Conservation (phyloP, 139 green algal genomes). For the Chlorella sp. region DNA sequence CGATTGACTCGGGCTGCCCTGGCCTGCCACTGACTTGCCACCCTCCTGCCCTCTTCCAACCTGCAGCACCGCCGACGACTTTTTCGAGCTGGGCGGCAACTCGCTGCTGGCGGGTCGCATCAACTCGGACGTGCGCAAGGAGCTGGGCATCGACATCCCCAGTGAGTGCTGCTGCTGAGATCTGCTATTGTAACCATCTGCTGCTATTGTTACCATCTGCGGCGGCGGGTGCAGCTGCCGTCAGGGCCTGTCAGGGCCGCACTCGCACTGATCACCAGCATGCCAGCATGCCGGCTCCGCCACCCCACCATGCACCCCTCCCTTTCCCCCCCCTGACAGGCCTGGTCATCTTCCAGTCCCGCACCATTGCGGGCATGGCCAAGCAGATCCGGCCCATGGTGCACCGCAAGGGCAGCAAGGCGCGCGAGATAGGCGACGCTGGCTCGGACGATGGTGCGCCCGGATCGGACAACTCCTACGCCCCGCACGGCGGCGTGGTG, state of each 20-base stretch:
- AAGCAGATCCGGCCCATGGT: background rate
- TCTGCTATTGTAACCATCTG: too few relatives aligned
- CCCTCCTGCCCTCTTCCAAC: background rate
- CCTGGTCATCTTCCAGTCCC: constrained; percentile 30
- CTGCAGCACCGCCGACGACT: constrained; percentile 20
- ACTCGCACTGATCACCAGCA: too few relatives aligned
- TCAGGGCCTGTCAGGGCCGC: background rate
- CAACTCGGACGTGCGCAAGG: background rate
- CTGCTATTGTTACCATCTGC: too few relatives aligned
- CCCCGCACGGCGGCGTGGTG: background rate
- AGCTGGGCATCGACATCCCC: background rate
- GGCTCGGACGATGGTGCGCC: too few relatives aligned
- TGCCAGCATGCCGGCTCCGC: background rate
- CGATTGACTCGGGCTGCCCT: too few relatives aligned
- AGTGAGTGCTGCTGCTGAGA: background rate
- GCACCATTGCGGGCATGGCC: constrained; percentile 30
- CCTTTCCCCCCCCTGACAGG: background rate
- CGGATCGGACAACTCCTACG: too few relatives aligned
- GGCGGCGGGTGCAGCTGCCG: too few relatives aligned
- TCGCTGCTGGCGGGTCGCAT: constrained; percentile 34
- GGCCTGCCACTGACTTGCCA: too few relatives aligned
- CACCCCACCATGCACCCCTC: too few relatives aligned
- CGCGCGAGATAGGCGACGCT: too few relatives aligned
- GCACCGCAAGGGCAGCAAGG: background rate
- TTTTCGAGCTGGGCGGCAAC: constrained; percentile 48